Percentiles rank a stretch among this genome's conserved stretches.
These are phyloP conservation scores for Picea glauca DNA, from an alignment of 75 land plant species.

Conservation along the genomic window DNA sequence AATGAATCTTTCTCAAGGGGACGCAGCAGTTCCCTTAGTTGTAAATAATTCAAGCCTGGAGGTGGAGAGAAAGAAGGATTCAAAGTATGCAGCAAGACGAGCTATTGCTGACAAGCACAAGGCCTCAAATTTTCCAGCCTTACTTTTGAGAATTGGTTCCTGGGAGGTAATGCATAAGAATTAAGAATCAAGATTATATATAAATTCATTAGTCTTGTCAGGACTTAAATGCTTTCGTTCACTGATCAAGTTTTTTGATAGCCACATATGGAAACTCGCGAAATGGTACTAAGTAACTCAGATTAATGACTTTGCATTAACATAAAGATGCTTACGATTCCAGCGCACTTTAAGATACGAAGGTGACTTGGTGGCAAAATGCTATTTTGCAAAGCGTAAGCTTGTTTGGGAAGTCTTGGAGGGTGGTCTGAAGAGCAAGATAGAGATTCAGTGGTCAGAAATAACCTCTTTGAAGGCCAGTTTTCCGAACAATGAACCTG, in stretches of 20 bases:
- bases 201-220: background rate
- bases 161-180: conserved; percentile 61
- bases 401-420: conserved; percentile 93
- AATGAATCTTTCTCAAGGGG: conserved; percentile 22
- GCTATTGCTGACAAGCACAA: conserved; percentile 58
- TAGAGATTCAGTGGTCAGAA: conserved; percentile 91
- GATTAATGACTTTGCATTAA: background rate
- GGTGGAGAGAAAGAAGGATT: background rate
- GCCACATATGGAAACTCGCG: background rate
- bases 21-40: background rate
- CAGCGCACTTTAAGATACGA: conserved; percentile 42
- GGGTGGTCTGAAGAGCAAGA: conserved; percentile 73
- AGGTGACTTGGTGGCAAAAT: conserved; percentile 86
- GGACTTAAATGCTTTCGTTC: background rate
- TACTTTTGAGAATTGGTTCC: conserved; percentile 53
- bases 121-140: conserved; percentile 72
- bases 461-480: conserved; percentile 60
- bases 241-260: background rate
- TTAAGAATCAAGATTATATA: background rate
- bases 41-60: background rate
- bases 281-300: background rate
- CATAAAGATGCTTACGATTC: too few relatives aligned
- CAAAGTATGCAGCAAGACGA: conserved; percentile 5
- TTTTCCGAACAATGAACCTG: conserved; percentile 40
- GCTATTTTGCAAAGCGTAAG: conserved; percentile 85